A percentile compares a stretch with the other conserved stretches of the same genome.
These are phyloP conservation scores for Fragosphaeria purpurea DNA, from an alignment of 2,329 filamentous ascomycete species.

Conservation along the genomic window DNA sequence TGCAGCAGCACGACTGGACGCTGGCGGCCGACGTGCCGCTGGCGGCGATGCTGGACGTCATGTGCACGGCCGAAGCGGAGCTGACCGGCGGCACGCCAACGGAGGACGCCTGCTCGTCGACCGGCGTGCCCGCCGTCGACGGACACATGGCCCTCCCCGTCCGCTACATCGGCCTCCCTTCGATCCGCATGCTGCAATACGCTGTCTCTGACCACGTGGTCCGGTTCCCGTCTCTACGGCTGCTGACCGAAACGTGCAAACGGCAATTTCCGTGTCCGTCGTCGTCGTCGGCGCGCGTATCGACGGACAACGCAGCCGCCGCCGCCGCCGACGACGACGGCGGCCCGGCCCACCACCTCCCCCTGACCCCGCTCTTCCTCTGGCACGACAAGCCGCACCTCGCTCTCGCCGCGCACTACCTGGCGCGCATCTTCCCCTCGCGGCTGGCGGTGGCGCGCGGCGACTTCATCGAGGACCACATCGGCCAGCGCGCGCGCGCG, in stretches of 20 bases:
- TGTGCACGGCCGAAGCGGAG: slow-evolving; percentile 24
- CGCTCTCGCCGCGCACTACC: slow-evolving; percentile 38
- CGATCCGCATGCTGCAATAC: slow-evolving; percentile 41
- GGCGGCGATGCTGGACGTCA: slow-evolving; percentile 32
- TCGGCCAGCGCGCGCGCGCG: slow-evolving; percentile 42
- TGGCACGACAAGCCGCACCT: slow-evolving; percentile 51
- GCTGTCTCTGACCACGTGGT: slow-evolving; percentile 36
- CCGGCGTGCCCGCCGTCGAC: no score
- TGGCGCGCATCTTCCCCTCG: slow-evolving; percentile 37
- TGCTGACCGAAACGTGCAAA: slow-evolving; percentile 32
- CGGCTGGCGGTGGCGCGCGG: slow-evolving; percentile 40
- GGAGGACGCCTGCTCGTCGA: no score
- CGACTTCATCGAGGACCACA: slow-evolving; percentile 46
- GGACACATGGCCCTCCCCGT: slow-evolving; percentile 23
- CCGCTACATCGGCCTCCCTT: slow-evolving; percentile 44
- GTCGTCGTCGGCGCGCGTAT: not conserved
- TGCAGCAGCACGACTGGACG: slow-evolving; percentile 49
- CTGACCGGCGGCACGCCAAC: no score
- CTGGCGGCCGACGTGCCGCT: slow-evolving; percentile 36
- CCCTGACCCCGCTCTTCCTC: slow-evolving; percentile 46
- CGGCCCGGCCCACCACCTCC: slow-evolving; percentile 18
- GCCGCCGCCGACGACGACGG: not conserved
- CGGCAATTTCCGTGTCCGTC: slow-evolving; percentile 23
- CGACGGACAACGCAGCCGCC: not conserved
- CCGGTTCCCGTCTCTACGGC: slow-evolving; percentile 30